These are phyloP conservation scores for Mycosphaerella sp. DNA, from an alignment of 2,329 filamentous ascomycete genomes.

Conservation along the genomic window DNA sequence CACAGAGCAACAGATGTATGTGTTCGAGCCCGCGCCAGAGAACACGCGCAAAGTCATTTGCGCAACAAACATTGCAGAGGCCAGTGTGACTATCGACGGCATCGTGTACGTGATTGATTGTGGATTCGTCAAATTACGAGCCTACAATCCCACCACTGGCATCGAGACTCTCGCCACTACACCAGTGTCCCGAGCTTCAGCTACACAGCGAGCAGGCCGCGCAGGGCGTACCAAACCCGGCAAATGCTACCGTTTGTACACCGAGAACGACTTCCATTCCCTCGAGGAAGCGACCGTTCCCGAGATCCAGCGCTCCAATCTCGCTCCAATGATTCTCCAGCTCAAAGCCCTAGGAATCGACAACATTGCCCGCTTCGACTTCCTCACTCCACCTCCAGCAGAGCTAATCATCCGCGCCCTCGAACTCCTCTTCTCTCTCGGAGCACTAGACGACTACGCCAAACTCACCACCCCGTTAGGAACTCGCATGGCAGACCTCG, in stretches of 20 bases:
- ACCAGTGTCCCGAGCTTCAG: constrained; percentile 81
- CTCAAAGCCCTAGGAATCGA: constrained; percentile 93
- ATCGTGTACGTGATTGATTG: constrained; percentile 87
- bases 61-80: constrained; percentile 93
- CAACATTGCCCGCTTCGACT: constrained; percentile 86
- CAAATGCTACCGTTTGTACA: constrained; percentile 92
- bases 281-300: constrained; percentile 71
- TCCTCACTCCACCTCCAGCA: constrained; percentile 76
- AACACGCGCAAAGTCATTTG: constrained; percentile 87
- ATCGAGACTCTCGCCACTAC: constrained; percentile 82
- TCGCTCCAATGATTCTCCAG: constrained; percentile 81
- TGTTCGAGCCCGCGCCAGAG: constrained; percentile 77
- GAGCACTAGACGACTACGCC: constrained; percentile 80
- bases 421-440: constrained; percentile 79
- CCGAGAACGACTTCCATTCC: constrained; percentile 60
- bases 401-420: constrained; percentile 79
- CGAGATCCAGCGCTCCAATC: constrained; percentile 86
- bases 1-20: constrained; percentile 88
- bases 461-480: constrained; percentile 88
- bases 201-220: constrained; percentile 83
- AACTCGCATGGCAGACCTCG: constrained; percentile 82
- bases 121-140: constrained; percentile 83
- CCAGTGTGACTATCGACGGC: constrained; percentile 87
- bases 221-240: constrained; percentile 84
- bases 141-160: constrained; percentile 74